Conservation (phyloP, 495 filamentous ascomycete species). For the Penicillium daleae region DNA sequence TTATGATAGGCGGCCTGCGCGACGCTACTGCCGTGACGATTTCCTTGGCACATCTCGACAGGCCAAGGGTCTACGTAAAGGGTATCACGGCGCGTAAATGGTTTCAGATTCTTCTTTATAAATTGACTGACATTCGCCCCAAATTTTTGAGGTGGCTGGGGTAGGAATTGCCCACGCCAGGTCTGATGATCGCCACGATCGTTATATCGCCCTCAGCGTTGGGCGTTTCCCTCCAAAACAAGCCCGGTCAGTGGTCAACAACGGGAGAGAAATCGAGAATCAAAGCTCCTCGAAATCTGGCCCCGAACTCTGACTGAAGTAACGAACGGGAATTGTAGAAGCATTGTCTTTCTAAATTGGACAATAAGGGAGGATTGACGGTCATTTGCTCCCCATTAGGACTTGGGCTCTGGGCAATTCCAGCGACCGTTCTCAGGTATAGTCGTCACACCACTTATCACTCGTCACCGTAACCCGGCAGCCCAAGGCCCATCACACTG, state of each 20-base stretch:
- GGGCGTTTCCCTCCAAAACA: neutral
- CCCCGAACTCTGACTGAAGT: neutral
- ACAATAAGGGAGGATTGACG: neutral
- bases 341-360: neutral
- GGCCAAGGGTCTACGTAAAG: neutral
- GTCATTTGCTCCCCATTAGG: neutral
- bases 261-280: neutral
- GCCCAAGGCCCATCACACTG: constrained; percentile 11
- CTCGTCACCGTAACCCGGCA: neutral
- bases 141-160: neutral
- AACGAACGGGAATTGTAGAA: neutral
- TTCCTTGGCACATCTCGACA: constrained; percentile 14
- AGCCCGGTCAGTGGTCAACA: neutral
- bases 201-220: neutral
- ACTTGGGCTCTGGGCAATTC: neutral
- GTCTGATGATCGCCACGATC: neutral
- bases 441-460: constrained; percentile 9
- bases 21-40: constrained; percentile 22
- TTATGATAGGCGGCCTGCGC: constrained; percentile 17
- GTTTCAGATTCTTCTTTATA: constrained; percentile 17
- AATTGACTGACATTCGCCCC: constrained; percentile 7
- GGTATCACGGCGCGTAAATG: constrained; percentile 10
- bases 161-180: neutral
- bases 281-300: neutral
- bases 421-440: neutral